phyloP scores from a whole-genome alignment of 768 basidiomycete genomes.

The Lentinula sp. region DNA sequence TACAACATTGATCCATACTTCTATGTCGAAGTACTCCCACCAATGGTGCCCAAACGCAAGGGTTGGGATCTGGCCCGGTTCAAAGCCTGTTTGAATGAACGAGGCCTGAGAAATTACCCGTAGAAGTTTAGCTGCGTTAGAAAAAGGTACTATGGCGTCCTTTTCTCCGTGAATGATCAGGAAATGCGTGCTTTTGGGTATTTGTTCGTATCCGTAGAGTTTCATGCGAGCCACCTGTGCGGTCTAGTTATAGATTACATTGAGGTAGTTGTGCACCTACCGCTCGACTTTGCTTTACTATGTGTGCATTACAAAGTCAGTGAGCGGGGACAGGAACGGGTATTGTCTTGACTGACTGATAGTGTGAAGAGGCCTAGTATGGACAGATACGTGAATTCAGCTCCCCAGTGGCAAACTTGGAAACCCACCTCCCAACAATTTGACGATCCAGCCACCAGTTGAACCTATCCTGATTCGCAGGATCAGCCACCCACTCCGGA shows the following conservation, averaged over 20 bases:
- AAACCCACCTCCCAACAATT: slow-evolving; percentile 13
- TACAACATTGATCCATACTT: slow-evolving; percentile 32
- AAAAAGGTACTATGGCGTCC: slow-evolving; percentile 32
- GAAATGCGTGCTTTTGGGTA: slow-evolving; percentile 23
- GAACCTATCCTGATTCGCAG: slow-evolving; percentile 16
- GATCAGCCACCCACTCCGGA: slow-evolving; percentile 26
- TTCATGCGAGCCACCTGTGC: slow-evolving; percentile 13
- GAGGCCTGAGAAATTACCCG: slow-evolving; percentile 30
- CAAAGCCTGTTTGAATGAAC: slow-evolving; percentile 23
- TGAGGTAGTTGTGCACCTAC: slow-evolving; percentile 14
- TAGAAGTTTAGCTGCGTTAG: slow-evolving; percentile 26
- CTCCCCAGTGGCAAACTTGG: neutral
- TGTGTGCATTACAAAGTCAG: neutral
- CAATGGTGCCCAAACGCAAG: slow-evolving; percentile 37
- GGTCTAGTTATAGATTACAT: neutral
- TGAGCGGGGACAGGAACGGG: neutral
- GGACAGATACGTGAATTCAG: neutral
- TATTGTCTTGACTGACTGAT: slow-evolving; percentile 2
- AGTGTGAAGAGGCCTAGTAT: neutral
- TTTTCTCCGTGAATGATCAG: slow-evolving; percentile 35
- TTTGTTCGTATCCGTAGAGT: slow-evolving; percentile 25
- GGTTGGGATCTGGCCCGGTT: slow-evolving; percentile 27
- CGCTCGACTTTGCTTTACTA: slow-evolving; percentile 27
- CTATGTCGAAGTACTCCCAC: slow-evolving; percentile 40
- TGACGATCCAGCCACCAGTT: slow-evolving; percentile 13